phyloP scores from a whole-genome alignment of 2,329 filamentous ascomycete species.

The Cephalotrichum gorgonifer region DNA sequence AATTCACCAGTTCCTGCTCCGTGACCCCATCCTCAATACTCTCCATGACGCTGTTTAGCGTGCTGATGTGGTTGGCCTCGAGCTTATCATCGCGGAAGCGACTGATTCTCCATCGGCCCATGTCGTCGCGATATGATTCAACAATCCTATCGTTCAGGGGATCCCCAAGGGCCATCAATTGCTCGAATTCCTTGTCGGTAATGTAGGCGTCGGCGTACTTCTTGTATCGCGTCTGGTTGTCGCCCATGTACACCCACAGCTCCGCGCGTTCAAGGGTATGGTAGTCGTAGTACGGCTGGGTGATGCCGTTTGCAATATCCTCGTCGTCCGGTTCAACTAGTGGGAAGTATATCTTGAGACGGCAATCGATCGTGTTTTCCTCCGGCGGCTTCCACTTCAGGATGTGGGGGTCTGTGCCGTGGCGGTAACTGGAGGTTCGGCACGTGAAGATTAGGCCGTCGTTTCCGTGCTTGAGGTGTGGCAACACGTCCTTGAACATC shows the following conservation, averaged over 20 bases:
- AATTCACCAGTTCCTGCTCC: constrained; percentile 65
- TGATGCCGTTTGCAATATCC: constrained; percentile 57
- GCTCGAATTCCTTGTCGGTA: constrained; percentile 71
- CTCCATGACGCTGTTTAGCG: constrained; percentile 76
- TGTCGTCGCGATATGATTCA: constrained; percentile 74
- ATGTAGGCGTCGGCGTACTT: constrained; percentile 59
- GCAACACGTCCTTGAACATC: constrained; percentile 85
- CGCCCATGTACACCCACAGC: constrained; percentile 59
- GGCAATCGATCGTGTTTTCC: constrained; percentile 93
- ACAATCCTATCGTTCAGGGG: constrained; percentile 81
- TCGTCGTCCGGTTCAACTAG: constrained; percentile 54
- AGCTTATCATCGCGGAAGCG: constrained; percentile 88
- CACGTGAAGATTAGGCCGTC: constrained; percentile 98
- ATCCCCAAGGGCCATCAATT: constrained; percentile 60
- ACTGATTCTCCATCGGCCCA: constrained; percentile 73
- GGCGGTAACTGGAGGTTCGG: constrained; percentile 72
- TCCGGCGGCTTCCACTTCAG: constrained; percentile 95
- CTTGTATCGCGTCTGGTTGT: constrained; percentile 44
- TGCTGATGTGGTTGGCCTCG: constrained; percentile 80
- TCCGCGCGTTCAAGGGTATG: constrained; percentile 66
- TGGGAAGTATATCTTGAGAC: constrained; percentile 68
- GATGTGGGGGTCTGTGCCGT: constrained; percentile 86
- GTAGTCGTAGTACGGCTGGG: constrained; percentile 62
- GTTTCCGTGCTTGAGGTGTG: constrained; percentile 79
- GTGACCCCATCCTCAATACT: constrained; percentile 82